Percentiles rank a stretch among this genome's conserved stretches.
phyloP scores from a whole-genome alignment of 352 stramenopile genomes.

The Lagenidium sp. region DNA sequence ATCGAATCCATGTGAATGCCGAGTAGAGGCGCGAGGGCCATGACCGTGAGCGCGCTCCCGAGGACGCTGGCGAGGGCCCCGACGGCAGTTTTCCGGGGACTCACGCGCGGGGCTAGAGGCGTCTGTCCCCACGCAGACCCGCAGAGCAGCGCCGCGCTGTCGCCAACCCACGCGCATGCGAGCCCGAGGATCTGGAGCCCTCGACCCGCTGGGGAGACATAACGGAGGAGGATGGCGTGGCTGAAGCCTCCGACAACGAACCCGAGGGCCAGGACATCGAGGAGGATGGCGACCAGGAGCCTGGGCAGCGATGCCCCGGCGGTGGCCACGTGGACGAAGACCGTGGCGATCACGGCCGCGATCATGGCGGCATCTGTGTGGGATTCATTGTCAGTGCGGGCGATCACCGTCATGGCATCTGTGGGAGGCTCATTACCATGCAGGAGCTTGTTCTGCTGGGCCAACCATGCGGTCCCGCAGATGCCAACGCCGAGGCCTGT shows the following conservation, averaged over 20 bases:
- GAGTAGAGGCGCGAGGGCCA: constrained; percentile 29
- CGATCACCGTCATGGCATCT: too few species aligned
- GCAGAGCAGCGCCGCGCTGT: constrained; percentile 48
- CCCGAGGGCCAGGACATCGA: constrained; percentile 44
- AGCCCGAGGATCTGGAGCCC: constrained; percentile 57
- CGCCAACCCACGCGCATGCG: constrained; percentile 54
- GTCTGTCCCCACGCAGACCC: constrained; percentile 39
- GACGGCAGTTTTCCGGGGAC: constrained; percentile 58
- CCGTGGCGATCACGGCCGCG: constrained; percentile 17
- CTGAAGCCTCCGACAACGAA: constrained; percentile 57
- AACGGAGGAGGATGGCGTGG: constrained; percentile 50
- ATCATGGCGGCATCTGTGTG: constrained; percentile 30
- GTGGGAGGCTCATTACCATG: neutral
- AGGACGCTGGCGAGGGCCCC: constrained; percentile 40
- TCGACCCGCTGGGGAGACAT: constrained; percentile 35
- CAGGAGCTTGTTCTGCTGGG: constrained; percentile 3
- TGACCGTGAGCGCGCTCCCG: constrained; percentile 37
- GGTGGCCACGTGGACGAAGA: constrained; percentile 27
- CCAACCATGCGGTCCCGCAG: constrained; percentile 3
- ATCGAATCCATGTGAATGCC: neutral
- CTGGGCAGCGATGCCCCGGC: constrained; percentile 7
- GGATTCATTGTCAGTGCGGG: too few species aligned
- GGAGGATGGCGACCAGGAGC: constrained; percentile 25
- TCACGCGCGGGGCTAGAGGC: constrained; percentile 56
- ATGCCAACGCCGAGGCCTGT: constrained; percentile 5